These are phyloP conservation scores for Cercospora brassicicola DNA, from an alignment of 2,329 filamentous ascomycete species.

Conservation along the genomic window DNA sequence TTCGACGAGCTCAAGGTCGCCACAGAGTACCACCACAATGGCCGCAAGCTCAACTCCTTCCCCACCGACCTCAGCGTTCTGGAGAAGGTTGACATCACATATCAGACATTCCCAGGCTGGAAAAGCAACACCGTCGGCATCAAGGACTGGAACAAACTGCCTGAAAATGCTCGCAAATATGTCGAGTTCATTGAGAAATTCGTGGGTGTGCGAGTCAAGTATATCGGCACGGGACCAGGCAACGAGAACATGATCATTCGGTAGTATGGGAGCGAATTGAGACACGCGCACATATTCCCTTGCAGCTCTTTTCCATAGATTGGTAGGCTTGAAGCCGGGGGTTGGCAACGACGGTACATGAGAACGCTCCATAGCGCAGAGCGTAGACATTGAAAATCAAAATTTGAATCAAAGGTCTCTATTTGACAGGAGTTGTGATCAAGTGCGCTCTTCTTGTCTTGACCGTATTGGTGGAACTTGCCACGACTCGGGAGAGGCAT, in stretches of 20 bases:
- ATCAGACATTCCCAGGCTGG: slow-evolving; percentile 70
- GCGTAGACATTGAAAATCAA: neutral
- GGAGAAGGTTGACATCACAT: slow-evolving; percentile 62
- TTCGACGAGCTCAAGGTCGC: slow-evolving; percentile 75
- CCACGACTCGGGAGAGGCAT: neutral
- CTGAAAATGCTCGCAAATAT: slow-evolving; percentile 64
- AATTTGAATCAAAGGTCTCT: neutral
- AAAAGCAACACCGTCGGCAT: slow-evolving; percentile 61
- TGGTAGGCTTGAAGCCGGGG: neutral
- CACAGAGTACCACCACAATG: slow-evolving; percentile 65
- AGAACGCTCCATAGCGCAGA: neutral
- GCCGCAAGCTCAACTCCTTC: slow-evolving; percentile 60
- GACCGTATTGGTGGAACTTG: neutral
- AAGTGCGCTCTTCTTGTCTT: neutral
- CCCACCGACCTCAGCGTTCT: slow-evolving; percentile 63
- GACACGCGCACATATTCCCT: neutral
- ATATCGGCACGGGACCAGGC: slow-evolving; percentile 66
- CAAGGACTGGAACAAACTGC: slow-evolving; percentile 63
- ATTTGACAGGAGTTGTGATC: too few relatives aligned
- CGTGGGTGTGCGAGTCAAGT: slow-evolving; percentile 62
- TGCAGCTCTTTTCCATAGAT: neutral
- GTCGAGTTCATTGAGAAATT: slow-evolving; percentile 67
- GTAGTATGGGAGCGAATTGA: slow-evolving; percentile 27
- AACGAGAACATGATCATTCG: slow-evolving; percentile 64
- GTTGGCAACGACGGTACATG: slow-evolving; percentile 3